Evolutionary conservation across 2,329 filamentous ascomycete genomes (phyloP).

Genomic region (Penicillium sp.): DNA sequence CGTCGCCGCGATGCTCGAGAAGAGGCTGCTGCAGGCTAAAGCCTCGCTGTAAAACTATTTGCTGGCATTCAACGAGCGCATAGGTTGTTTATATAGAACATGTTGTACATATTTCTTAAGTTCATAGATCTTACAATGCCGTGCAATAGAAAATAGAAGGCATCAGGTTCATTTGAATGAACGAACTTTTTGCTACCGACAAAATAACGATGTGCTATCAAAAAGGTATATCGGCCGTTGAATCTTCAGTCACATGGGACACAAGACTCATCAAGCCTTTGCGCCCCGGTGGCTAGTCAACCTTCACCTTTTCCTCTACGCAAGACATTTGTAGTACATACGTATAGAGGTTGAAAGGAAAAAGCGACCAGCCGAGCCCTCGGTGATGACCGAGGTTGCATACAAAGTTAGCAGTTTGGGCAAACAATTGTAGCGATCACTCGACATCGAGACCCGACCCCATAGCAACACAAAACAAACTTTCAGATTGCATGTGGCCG

Average conservation of each 20-base stretch:
- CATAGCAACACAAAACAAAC: slow-evolving; percentile 10
- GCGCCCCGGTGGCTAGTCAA: slow-evolving; percentile 16
- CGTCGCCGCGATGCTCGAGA: slow-evolving; percentile 31
- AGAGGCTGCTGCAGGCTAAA: slow-evolving; percentile 18
- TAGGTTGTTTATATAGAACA: background rate
- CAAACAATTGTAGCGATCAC: slow-evolving; percentile 20
- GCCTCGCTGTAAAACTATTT: slow-evolving; percentile 18
- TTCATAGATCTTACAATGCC: background rate
- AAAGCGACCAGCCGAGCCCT: slow-evolving; percentile 21
- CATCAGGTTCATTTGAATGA: slow-evolving; percentile 17
- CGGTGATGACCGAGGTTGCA: slow-evolving; percentile 17
- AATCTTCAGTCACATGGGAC: slow-evolving; percentile 22
- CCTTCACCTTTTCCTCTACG: slow-evolving; percentile 12
- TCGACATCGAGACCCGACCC: slow-evolving; percentile 21
- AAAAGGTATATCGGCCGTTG: slow-evolving; percentile 24
- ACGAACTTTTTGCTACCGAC: slow-evolving; percentile 27
- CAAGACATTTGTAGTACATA: slow-evolving; percentile 1
- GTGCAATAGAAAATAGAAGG: slow-evolving; percentile 9
- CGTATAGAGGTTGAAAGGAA: slow-evolving; percentile 2
- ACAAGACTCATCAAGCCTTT: slow-evolving; percentile 20
- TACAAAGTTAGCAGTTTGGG: slow-evolving; percentile 8
- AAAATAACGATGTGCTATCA: slow-evolving; percentile 23
- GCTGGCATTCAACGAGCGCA: background rate
- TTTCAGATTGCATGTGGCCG: slow-evolving; percentile 4
- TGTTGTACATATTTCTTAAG: background rate